A percentile compares a stretch with the other conserved stretches of the same genome.
Evolutionary conservation across 768 basidiomycete genomes (phyloP).

Genomic region (Pleurotus tuber-regium): DNA sequence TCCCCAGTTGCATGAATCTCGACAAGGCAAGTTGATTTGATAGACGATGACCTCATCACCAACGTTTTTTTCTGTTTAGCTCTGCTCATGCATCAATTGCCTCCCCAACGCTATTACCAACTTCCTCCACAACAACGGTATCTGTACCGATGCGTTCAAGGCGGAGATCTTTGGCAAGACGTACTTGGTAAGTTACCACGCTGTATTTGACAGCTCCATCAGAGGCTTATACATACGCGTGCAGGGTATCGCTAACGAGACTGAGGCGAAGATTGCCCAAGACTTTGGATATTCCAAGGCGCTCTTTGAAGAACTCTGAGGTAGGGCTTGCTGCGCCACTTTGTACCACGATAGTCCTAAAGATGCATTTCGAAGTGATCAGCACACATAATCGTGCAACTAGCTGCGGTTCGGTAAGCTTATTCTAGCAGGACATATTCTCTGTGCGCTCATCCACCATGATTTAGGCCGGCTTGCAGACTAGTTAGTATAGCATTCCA

Average conservation of each 20-base stretch:
- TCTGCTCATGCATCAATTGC: not conserved
- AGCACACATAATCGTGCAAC: too few species aligned
- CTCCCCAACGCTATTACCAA: not conserved
- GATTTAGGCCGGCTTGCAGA: not conserved
- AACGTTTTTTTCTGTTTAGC: too few species aligned
- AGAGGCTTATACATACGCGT: not conserved
- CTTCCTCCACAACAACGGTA: not conserved
- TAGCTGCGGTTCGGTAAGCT: not conserved
- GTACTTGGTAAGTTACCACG: not conserved
- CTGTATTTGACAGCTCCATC: not conserved
- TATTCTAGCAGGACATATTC: not conserved
- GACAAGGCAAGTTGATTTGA: not conserved
- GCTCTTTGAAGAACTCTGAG: too few species aligned
- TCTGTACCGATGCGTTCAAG: not conserved
- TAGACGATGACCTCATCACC: too few species aligned
- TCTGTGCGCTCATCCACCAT: not conserved
- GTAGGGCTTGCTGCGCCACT: too few species aligned
- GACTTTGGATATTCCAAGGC: not conserved
- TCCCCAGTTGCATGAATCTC: not conserved
- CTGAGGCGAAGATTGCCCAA: not conserved
- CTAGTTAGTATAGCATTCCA: not conserved
- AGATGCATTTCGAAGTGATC: too few species aligned
- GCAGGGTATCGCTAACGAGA: not conserved
- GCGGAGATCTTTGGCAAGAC: not conserved
- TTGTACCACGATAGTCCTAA: too few species aligned